Evolutionary conservation across 805 yeast species (phyloP), one percentile per base, ranked within the genome.

Genomic region (Hemisphaericaspora nanyangensis): DNA sequence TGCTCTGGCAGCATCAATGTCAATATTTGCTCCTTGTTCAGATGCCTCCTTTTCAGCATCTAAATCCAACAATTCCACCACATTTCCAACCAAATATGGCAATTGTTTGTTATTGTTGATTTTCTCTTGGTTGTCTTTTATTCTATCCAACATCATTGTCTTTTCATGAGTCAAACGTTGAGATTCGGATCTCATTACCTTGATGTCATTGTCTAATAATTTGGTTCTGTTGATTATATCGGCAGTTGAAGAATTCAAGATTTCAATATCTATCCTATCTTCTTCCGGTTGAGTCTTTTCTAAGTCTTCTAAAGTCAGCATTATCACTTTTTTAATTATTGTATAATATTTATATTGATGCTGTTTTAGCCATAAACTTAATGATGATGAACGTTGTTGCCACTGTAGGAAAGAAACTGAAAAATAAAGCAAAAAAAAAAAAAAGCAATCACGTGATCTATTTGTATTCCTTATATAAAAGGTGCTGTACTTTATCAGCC

Each of bases 31-130:
- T 28, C 98, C 98, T 61, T 93, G 96, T 46, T 84, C 88, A 17
- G 73, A 70, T 19, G 91, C 93, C 42, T 82, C 86, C 46, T 80
- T 83, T 45, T 88, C 91, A 8, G 86, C 89, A 50, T 82, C 83
- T 62, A 93, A 77, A 56, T 93, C 95, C 55, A 93, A 75, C 43
- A 93, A 71, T 64, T 93, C 99, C 25, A 93, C 98, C 37, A 93
- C 95, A 58, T 93, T 93, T 18, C 97, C 97, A 36, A 93, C 99
- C 40, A 93, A 70, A 55, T 93, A 93, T 12, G 99, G 99, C 55
- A 93, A 74, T 63, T 90, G 97, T 65, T 84, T 86, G 65, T 93
- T 93, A 61, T 93, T 91, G 55, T 87, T 87, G 63, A 93, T 91
- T 66, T 93, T 93, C 52, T 91, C 97, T 60, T 85, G 88, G 67